Percentiles rank a stretch among this genome's conserved stretches.
These are phyloP conservation scores for Chamaecyparis obtusa DNA, from an alignment of 75 land plant genomes.

Conservation along the genomic window DNA sequence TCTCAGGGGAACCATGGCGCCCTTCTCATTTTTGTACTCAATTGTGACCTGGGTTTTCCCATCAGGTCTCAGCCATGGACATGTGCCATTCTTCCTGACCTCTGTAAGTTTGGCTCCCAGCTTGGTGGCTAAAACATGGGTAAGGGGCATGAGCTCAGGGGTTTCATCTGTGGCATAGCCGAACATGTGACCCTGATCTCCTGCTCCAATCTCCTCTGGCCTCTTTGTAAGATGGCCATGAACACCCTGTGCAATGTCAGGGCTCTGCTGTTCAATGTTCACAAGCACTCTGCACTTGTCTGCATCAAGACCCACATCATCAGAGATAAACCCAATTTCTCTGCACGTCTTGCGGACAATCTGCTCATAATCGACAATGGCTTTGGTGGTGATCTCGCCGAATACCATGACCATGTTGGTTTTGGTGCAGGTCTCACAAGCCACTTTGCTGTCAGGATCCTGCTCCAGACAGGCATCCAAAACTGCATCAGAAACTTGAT, in stretches of 20 bases:
- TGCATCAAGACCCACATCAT: conserved; percentile 68
- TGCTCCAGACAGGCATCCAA: conserved; percentile 43
- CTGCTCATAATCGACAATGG: conserved; percentile 69
- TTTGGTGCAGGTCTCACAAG: conserved; percentile 54
- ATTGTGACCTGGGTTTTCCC: conserved; percentile 67
- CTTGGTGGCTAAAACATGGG: conserved; percentile 56
- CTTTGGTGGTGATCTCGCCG: conserved; percentile 72
- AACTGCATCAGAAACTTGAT: conserved; percentile 38
- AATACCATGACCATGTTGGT: conserved; percentile 55
- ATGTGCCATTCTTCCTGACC: conserved; percentile 49
- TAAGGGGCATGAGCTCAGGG: conserved; percentile 47
- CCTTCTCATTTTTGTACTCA: conserved; percentile 54
- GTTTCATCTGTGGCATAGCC: conserved; percentile 71
- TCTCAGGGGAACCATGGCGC: conserved; percentile 68
- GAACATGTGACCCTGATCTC: conserved; percentile 73
- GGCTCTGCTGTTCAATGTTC: conserved; percentile 63
- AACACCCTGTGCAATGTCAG: conserved; percentile 72
- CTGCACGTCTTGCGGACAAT: conserved; percentile 51
- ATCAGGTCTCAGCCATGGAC: conserved; percentile 48
- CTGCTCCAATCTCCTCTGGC: conserved; percentile 64
- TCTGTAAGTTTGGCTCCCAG: conserved; percentile 47
- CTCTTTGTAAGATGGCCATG: conserved; percentile 51
- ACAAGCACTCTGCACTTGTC: conserved; percentile 61
- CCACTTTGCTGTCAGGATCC: conserved; percentile 53
- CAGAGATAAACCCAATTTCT: conserved; percentile 66